phyloP scores from a whole-genome alignment of 768 basidiomycete genomes.

The Tephrocybe rancida region DNA sequence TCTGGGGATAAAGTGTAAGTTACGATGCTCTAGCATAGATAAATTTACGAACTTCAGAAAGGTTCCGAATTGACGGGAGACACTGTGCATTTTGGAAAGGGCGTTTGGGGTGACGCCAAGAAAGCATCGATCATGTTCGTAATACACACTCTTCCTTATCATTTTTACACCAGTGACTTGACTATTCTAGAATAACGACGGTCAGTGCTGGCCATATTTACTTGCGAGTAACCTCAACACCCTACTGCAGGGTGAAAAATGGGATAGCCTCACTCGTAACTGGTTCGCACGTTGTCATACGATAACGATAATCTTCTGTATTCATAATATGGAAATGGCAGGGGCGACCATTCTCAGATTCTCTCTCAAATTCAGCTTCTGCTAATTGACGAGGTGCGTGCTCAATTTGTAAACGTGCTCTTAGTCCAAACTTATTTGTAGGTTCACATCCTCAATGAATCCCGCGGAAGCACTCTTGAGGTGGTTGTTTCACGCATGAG shows the following conservation, averaged over 20 bases:
- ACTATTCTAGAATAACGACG: constrained; percentile 66
- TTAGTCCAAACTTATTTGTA: constrained; percentile 32
- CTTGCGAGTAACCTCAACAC: no score
- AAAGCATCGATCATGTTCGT: constrained; percentile 78
- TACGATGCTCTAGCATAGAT: background rate
- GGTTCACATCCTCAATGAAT: constrained; percentile 93
- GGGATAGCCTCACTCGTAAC: constrained; percentile 90
- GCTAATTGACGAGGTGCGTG: constrained; percentile 84
- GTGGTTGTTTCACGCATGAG: constrained; percentile 96
- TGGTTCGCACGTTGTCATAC: constrained; percentile 51
- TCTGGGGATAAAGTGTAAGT: constrained; percentile 75
- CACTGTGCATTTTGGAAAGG: constrained; percentile 66
- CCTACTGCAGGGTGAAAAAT: constrained; percentile 85
- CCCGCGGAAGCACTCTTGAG: constrained; percentile 89
- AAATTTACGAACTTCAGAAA: constrained; percentile 27
- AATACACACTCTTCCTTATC: background rate
- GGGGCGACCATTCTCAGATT: constrained; percentile 66
- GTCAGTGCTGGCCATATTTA: no score
- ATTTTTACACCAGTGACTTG: background rate
- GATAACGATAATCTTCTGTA: background rate
- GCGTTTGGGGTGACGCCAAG: constrained; percentile 74
- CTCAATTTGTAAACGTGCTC: background rate
- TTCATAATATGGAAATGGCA: constrained; percentile 22
- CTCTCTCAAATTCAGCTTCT: constrained; percentile 77
- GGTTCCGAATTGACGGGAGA: constrained; percentile 94